These are phyloP conservation scores for Calocera cornea DNA, from an alignment of 768 basidiomycete species.

Conservation along the genomic window DNA sequence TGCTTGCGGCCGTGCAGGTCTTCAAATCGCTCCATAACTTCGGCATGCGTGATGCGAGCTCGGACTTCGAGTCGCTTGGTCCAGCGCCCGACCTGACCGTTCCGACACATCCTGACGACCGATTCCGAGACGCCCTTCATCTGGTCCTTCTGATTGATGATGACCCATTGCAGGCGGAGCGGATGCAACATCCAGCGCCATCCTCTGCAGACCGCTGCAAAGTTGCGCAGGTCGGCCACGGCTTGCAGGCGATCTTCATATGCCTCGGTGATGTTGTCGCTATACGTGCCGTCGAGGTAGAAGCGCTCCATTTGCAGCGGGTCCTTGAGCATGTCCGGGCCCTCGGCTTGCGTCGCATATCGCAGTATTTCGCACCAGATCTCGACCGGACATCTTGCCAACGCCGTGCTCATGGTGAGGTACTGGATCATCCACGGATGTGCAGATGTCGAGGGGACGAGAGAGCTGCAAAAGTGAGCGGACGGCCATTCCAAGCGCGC, in stretches of 20 bases:
- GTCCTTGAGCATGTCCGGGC: neutral
- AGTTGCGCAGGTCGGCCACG: neutral
- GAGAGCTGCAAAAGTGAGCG: neutral
- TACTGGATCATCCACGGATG: neutral
- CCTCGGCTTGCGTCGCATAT: neutral
- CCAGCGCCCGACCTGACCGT: neutral
- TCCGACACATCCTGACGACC: neutral
- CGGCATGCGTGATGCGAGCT: neutral
- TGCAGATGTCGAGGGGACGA: neutral
- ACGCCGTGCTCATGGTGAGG: neutral
- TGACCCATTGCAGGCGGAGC: neutral
- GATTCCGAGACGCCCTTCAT: neutral
- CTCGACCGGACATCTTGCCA: conserved; percentile 3
- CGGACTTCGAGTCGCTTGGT: neutral
- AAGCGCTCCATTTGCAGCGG: neutral
- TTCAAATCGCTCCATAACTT: neutral
- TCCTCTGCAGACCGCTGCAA: neutral
- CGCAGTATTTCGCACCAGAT: conserved; percentile 4
- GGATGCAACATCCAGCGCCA: neutral
- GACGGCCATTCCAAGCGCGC: neutral
- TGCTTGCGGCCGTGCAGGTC: neutral
- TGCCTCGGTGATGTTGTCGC: neutral
- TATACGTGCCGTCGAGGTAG: conserved; percentile 1
- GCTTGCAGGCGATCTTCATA: neutral
- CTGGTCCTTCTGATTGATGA: neutral